phyloP scores from a whole-genome alignment of 179 eudicot genomes.

The Silene vulgaris region DNA sequence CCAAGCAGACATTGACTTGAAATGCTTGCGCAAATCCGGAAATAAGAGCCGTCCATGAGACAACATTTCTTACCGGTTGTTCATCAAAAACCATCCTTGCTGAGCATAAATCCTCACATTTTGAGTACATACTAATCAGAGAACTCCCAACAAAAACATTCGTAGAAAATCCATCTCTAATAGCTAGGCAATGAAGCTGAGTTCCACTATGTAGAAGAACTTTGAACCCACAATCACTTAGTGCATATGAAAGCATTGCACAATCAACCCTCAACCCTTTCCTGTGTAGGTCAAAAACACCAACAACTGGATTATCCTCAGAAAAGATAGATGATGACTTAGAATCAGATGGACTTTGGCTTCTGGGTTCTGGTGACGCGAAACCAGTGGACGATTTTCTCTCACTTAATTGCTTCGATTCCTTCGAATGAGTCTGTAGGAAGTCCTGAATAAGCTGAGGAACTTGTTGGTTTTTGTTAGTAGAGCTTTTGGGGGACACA shows the following conservation, averaged over 20 bases:
- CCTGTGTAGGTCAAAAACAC: constrained; percentile 24
- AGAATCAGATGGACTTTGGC: constrained; percentile 14
- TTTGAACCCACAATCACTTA: constrained; percentile 33
- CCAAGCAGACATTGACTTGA: constrained; percentile 36
- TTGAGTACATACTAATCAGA: constrained; percentile 51
- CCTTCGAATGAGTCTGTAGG: constrained; percentile 24
- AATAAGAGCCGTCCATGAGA: constrained; percentile 64
- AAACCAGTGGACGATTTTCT: constrained; percentile 14
- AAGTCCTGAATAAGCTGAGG: constrained; percentile 35
- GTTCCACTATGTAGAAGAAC: constrained; percentile 34
- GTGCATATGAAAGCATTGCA: constrained; percentile 29
- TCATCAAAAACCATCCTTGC: constrained; percentile 51
- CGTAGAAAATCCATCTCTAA: constrained; percentile 29
- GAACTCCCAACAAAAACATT: constrained; percentile 50
- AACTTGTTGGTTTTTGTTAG: constrained; percentile 16
- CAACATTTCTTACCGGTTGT: constrained; percentile 48
- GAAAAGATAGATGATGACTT: constrained; percentile 15
- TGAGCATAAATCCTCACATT: constrained; percentile 42
- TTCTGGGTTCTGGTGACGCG: background rate
- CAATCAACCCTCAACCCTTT: constrained; percentile 33
- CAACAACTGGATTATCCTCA: constrained; percentile 23
- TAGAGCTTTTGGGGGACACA: constrained; percentile 30
- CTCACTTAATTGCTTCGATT: constrained; percentile 17
- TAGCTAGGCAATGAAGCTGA: constrained; percentile 49
- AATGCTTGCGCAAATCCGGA: constrained; percentile 50